Evolutionary conservation across 1,139 yeast species (phyloP).

Genomic region (Blastobotrys serpentis): DNA sequence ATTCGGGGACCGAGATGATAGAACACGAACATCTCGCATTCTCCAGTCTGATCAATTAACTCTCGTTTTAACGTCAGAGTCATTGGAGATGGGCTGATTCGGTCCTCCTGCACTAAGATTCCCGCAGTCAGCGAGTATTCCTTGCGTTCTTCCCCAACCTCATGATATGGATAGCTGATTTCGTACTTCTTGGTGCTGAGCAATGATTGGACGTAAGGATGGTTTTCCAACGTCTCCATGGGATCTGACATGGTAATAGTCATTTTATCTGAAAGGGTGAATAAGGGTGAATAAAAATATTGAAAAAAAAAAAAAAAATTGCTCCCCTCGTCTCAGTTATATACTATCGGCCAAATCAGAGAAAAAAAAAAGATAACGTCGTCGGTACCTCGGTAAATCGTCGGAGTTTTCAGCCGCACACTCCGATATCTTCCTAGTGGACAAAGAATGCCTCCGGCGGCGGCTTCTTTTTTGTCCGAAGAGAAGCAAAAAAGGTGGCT

Average conservation of each 20-base stretch:
- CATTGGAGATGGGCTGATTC: slow-evolving; percentile 37
- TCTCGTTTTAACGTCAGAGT: slow-evolving; percentile 30
- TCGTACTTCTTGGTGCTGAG: slow-evolving; percentile 27
- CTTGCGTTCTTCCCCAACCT: slow-evolving; percentile 25
- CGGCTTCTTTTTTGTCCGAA: no score
- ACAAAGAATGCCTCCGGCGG: no score
- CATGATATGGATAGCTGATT: slow-evolving; percentile 28
- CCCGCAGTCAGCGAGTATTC: slow-evolving; percentile 37
- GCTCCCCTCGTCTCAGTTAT: neutral
- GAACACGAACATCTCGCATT: slow-evolving; percentile 39
- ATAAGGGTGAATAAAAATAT: neutral
- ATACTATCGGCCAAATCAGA: no score
- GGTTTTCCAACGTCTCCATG: slow-evolving; percentile 20
- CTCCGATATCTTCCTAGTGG: no score
- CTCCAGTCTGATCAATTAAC: slow-evolving; percentile 20
- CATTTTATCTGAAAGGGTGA: neutral
- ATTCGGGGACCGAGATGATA: slow-evolving; percentile 69
- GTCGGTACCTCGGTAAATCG: no score
- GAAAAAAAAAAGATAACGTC: neutral
- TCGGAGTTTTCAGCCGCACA: no score
- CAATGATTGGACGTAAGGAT: slow-evolving; percentile 28
- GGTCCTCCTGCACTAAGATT: slow-evolving; percentile 33
- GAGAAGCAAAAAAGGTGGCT: no score
- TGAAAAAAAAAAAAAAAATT: slow-evolving; percentile 3
- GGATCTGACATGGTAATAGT: neutral